These are phyloP conservation scores for Pichia phayaonensis DNA, from an alignment of 805 yeast species.

Conservation along the genomic window DNA sequence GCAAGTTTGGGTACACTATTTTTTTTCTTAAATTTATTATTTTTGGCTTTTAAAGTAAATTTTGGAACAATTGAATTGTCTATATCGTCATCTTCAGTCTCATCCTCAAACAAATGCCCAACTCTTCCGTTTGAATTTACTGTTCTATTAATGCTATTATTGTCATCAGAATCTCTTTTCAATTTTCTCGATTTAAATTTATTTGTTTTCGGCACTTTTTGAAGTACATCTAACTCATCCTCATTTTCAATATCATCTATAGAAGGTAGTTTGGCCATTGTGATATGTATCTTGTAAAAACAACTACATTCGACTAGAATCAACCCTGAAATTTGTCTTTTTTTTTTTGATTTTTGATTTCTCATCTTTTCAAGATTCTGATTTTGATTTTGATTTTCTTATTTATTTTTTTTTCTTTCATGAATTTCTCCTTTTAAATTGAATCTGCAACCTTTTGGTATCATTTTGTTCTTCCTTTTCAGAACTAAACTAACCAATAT, in stretches of 20 bases:
- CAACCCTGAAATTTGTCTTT: background rate
- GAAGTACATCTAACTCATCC: background rate
- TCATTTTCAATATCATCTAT: background rate
- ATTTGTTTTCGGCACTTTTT: background rate
- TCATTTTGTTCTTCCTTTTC: too few relatives aligned
- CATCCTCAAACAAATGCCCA: background rate
- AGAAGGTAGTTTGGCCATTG: background rate
- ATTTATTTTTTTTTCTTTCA: background rate
- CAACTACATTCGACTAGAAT: background rate
- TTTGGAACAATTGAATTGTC: background rate
- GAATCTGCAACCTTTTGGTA: background rate
- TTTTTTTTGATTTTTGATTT: background rate
- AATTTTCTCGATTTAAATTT: background rate
- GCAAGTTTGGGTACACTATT: background rate
- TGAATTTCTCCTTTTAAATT: background rate
- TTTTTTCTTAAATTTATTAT: background rate
- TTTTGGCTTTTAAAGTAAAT: background rate
- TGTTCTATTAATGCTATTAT: background rate
- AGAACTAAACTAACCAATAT: background rate
- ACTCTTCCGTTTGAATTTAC: background rate
- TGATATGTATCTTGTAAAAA: background rate
- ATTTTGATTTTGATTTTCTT: too few relatives aligned
- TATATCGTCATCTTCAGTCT: background rate
- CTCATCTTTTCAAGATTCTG: background rate
- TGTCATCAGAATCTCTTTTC: background rate